phyloP scores from a whole-genome alignment of 192 early-diverging fungal genomes.

The Coemansia sp. region DNA sequence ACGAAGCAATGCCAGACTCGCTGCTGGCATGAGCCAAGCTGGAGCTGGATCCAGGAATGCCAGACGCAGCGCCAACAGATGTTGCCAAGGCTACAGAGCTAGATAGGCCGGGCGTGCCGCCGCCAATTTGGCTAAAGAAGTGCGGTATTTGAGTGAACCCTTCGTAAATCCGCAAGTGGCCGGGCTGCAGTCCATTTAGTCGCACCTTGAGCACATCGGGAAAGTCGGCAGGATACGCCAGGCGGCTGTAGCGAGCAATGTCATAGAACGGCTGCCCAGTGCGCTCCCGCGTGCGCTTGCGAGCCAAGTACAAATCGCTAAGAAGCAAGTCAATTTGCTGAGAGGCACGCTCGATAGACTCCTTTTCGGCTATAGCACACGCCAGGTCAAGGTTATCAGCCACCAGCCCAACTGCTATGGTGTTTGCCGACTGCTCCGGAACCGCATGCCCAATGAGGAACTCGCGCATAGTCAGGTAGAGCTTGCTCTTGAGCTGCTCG shows the following conservation, averaged over 20 bases:
- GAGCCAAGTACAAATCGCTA: constrained; percentile 60
- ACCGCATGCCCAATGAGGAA: constrained; percentile 46
- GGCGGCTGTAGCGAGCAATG: constrained; percentile 67
- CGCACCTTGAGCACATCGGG: constrained; percentile 87
- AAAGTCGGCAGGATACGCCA: constrained; percentile 79
- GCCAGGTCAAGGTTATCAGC: constrained; percentile 93
- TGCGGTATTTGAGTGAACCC: constrained; percentile 74
- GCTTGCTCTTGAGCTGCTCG: constrained; percentile 85
- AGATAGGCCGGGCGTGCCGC: constrained; percentile 14
- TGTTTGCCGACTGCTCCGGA: constrained; percentile 62
- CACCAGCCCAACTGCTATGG: constrained; percentile 80
- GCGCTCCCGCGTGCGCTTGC: constrained; percentile 88
- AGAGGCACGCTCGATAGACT: constrained; percentile 92
- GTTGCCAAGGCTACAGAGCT: not conserved
- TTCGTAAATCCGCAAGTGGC: constrained; percentile 83
- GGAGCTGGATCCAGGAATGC: not conserved
- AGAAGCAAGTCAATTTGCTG: constrained; percentile 91
- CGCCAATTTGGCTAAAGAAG: constrained; percentile 55
- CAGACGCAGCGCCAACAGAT: not conserved
- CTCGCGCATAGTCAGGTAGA: constrained; percentile 57
- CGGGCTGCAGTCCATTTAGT: constrained; percentile 71
- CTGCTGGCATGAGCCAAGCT: not conserved
- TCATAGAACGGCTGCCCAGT: constrained; percentile 91
- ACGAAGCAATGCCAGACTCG: constrained; percentile 3
- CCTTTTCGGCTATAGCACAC: constrained; percentile 92